Conservation (phyloP, 306 rosid genomes). For the Alnus rubra region DNA sequence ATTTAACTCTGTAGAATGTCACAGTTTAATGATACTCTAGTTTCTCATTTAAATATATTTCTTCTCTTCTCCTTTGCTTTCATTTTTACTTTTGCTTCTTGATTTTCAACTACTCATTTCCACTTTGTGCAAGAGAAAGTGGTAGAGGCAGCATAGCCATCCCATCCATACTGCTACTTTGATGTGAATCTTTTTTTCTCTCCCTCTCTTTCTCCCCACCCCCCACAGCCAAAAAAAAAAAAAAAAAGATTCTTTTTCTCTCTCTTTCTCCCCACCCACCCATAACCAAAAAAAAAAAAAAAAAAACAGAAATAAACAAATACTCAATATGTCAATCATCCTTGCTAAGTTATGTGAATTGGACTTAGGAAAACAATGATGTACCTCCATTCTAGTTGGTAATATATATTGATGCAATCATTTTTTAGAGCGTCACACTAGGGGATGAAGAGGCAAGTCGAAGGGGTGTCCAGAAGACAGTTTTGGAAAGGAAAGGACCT, state of each 20-base stretch:
- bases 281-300: too few relatives aligned
- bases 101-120: neutral
- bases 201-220: too few relatives aligned
- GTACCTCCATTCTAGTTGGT: slow-evolving; percentile 25
- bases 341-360: neutral
- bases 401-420: slow-evolving; percentile 25
- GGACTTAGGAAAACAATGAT: slow-evolving; percentile 9
- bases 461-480: slow-evolving; percentile 91
- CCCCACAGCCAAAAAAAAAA: neutral
- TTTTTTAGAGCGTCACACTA: slow-evolving; percentile 79
- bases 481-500: slow-evolving; percentile 96
- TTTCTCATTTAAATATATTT: too few relatives aligned
- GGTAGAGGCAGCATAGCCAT: neutral
- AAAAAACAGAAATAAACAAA: neutral
- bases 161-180: neutral
- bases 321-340: neutral
- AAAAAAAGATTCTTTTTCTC: too few relatives aligned
- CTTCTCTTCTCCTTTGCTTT: too few relatives aligned
- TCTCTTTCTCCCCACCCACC: too few relatives aligned
- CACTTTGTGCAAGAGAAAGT: neutral
- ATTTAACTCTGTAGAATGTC: neutral
- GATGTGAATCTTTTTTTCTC: neutral
- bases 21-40: neutral
- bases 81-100: neutral
- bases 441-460: slow-evolving; percentile 98